Evolutionary conservation across 2,329 filamentous ascomycete species (phyloP).

Genomic region (Boeremia exigua): DNA sequence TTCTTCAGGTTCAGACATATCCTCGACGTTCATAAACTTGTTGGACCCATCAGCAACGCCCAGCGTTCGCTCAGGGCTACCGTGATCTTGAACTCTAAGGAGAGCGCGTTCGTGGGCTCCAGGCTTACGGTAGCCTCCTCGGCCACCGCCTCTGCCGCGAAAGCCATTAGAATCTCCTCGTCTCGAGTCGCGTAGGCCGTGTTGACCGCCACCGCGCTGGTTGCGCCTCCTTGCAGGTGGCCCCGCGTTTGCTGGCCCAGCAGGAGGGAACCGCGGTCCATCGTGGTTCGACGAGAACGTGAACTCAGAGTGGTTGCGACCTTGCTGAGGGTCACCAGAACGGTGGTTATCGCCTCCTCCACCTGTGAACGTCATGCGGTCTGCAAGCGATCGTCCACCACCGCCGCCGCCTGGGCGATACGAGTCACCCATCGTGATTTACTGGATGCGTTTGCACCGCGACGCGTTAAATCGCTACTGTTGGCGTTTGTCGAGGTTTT

Average conservation of each 20-base stretch:
- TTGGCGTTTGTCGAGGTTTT: not conserved
- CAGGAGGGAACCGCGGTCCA: constrained; percentile 39
- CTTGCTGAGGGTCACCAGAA: constrained; percentile 25
- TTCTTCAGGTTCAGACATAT: constrained; percentile 49
- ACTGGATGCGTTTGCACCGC: constrained; percentile 12
- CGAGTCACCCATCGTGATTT: constrained; percentile 31
- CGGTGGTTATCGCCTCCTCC: constrained; percentile 39
- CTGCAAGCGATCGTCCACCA: constrained; percentile 28
- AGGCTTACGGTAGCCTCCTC: constrained; percentile 30
- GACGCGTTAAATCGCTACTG: constrained; percentile 2
- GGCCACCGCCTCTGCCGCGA: constrained; percentile 18
- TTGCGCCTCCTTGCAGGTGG: constrained; percentile 24
- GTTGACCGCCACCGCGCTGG: constrained; percentile 22
- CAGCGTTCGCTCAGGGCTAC: constrained; percentile 53
- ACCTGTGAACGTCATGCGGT: constrained; percentile 39
- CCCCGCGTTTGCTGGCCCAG: constrained; percentile 27
- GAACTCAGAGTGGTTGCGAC: constrained; percentile 34
- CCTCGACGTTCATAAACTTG: constrained; percentile 50
- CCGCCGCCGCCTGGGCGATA: constrained; percentile 30
- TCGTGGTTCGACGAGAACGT: constrained; percentile 41
- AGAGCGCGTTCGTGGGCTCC: constrained; percentile 54
- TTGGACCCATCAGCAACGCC: constrained; percentile 51
- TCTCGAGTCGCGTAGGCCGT: constrained; percentile 22
- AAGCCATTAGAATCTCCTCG: constrained; percentile 27
- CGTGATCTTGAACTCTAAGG: constrained; percentile 49